These are phyloP conservation scores for Barnettozyma pratensis DNA, from an alignment of 805 yeast species.

Conservation along the genomic window DNA sequence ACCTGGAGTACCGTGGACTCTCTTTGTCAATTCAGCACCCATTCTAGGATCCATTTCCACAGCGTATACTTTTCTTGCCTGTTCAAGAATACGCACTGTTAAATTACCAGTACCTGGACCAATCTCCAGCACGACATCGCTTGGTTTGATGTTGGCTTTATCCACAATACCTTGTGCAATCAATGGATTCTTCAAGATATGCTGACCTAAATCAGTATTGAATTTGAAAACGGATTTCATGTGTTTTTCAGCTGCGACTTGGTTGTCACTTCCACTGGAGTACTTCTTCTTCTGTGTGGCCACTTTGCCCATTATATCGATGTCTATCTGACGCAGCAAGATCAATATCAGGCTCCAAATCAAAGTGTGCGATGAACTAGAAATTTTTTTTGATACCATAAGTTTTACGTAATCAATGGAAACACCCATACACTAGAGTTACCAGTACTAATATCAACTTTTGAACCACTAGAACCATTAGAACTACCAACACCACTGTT, in stretches of 20 bases:
- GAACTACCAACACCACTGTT: too few species aligned
- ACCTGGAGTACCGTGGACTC: constrained; percentile 95
- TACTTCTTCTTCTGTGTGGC: constrained; percentile 61
- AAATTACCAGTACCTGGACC: constrained; percentile 99
- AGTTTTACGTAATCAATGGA: neutral
- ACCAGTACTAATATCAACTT: too few species aligned
- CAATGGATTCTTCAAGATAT: constrained; percentile 90
- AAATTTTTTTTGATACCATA: neutral
- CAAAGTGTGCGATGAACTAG: constrained; percentile 7
- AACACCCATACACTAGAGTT: neutral
- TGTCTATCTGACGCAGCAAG: neutral
- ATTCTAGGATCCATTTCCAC: constrained; percentile 99
- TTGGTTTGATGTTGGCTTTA: constrained; percentile 87
- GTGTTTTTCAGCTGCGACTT: constrained; percentile 67
- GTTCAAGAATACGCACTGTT: constrained; percentile 87
- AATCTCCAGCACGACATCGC: constrained; percentile 90
- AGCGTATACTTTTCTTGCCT: constrained; percentile 91
- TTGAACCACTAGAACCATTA: too few species aligned
- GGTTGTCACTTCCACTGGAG: constrained; percentile 42
- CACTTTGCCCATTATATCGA: constrained; percentile 20
- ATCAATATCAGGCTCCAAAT: neutral
- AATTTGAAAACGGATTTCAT: constrained; percentile 87
- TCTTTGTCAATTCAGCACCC: constrained; percentile 97
- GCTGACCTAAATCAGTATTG: constrained; percentile 96
- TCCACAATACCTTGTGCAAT: constrained; percentile 98